These are phyloP conservation scores for Trichoderma guizhouense DNA, from an alignment of 2,329 filamentous ascomycete species.

Conservation along the genomic window DNA sequence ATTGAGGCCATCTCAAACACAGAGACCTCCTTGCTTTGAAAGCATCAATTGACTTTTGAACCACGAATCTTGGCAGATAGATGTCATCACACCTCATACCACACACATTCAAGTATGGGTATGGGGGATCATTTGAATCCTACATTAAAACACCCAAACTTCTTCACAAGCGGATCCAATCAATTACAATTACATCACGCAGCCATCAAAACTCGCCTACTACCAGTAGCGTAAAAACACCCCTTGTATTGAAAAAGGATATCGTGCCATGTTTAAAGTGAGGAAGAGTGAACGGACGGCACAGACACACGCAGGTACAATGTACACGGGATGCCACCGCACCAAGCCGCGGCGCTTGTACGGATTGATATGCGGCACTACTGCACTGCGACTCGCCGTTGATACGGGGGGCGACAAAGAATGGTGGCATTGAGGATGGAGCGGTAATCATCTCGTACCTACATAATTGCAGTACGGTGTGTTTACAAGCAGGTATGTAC, in stretches of 20 bases:
- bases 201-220: neutral
- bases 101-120: too few species aligned
- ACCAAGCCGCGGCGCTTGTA: neutral
- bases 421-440: neutral
- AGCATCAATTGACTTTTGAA: neutral
- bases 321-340: neutral
- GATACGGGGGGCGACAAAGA: neutral
- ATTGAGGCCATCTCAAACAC: neutral
- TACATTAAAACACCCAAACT: neutral
- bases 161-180: neutral
- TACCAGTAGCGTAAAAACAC: neutral
- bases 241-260: neutral
- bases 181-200: neutral
- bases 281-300: neutral
- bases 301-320: slow-evolving; percentile 2
- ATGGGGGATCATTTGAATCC: neutral
- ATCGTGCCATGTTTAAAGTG: neutral
- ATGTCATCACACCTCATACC: neutral
- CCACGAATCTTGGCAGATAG: neutral
- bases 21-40: neutral
- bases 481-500: neutral
- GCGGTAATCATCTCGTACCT: neutral
- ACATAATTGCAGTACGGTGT: too few species aligned
- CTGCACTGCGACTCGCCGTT: neutral
- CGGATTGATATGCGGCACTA: neutral